These are phyloP conservation scores for Dactylellina sp. DNA, from an alignment of 2,329 filamentous ascomycete species.

Conservation along the genomic window DNA sequence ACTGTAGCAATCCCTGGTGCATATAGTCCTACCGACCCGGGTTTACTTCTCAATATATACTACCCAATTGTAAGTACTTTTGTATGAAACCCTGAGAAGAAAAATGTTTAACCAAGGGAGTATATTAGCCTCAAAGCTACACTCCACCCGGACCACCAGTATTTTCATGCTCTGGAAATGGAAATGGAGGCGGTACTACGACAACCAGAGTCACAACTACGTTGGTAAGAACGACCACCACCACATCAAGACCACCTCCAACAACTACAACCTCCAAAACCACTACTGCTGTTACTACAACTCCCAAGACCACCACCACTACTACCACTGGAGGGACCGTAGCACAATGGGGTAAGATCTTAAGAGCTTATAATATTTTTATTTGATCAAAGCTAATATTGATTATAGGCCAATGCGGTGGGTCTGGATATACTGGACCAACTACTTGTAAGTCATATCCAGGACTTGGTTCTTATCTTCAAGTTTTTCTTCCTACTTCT, in stretches of 20 bases:
- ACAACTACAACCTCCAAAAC: slow-evolving; percentile 5
- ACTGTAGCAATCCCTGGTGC: slow-evolving; percentile 63
- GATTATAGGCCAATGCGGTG: slow-evolving; percentile 60
- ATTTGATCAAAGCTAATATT: slow-evolving; percentile 9
- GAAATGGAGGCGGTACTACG: slow-evolving; percentile 16
- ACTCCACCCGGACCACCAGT: slow-evolving; percentile 21
- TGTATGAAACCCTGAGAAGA: slow-evolving; percentile 15
- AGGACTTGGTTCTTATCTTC: background rate
- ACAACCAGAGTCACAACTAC: too few species aligned
- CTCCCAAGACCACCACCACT: slow-evolving; percentile 24
- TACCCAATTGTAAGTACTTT: slow-evolving; percentile 60
- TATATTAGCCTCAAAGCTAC: slow-evolving; percentile 20
- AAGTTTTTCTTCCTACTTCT: slow-evolving; percentile 9
- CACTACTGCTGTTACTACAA: slow-evolving; percentile 10
- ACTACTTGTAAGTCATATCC: slow-evolving; percentile 55
- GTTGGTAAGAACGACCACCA: slow-evolving; percentile 14
- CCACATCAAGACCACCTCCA: slow-evolving; percentile 2
- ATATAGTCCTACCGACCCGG: slow-evolving; percentile 62
- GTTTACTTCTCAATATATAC: slow-evolving; percentile 52
- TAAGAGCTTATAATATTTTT: background rate
- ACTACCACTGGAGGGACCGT: background rate
- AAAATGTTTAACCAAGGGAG: background rate
- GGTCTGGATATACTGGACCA: slow-evolving; percentile 57
- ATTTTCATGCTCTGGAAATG: slow-evolving; percentile 12
- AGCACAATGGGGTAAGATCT: slow-evolving; percentile 29